These are phyloP conservation scores for Nannizziopsis arthrosporioides DNA, from an alignment of 2,329 filamentous ascomycete species.

Conservation along the genomic window DNA sequence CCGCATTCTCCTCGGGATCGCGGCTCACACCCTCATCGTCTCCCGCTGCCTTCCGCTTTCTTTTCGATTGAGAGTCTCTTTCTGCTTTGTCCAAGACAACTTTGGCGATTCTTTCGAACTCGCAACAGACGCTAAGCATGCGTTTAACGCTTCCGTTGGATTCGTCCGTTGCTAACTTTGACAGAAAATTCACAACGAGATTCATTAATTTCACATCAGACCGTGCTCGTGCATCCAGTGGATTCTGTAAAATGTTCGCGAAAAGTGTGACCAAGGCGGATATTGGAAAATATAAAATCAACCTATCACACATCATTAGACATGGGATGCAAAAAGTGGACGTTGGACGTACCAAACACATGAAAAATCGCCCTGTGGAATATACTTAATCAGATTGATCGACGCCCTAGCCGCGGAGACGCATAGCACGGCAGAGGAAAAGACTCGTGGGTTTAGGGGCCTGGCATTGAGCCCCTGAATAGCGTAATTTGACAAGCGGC, in stretches of 20 bases:
- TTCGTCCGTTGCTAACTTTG: slow-evolving; percentile 76
- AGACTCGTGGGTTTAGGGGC: slow-evolving; percentile 85
- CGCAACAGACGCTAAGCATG: slow-evolving; percentile 88
- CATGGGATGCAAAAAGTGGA: not conserved
- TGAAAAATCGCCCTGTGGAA: slow-evolving; percentile 85
- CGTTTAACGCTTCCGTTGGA: slow-evolving; percentile 83
- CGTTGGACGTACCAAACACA: slow-evolving; percentile 69
- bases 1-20: slow-evolving; percentile 11
- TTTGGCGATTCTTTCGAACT: slow-evolving; percentile 89
- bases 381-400: slow-evolving; percentile 88
- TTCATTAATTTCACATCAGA: slow-evolving; percentile 88
- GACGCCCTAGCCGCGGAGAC: slow-evolving; percentile 86
- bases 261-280: slow-evolving; percentile 91
- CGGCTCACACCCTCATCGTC: slow-evolving; percentile 25
- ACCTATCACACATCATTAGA: slow-evolving; percentile 36
- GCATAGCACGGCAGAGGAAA: slow-evolving; percentile 83
- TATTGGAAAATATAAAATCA: slow-evolving; percentile 93
- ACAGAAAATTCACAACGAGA: slow-evolving; percentile 81
- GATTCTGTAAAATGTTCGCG: slow-evolving; percentile 92
- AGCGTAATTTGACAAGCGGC: slow-evolving; percentile 82
- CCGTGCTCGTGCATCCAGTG: slow-evolving; percentile 73
- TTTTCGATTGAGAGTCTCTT: slow-evolving; percentile 63
- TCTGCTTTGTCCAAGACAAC: slow-evolving; percentile 85
- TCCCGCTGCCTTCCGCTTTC: slow-evolving; percentile 71
- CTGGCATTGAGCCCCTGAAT: slow-evolving; percentile 86